Conservation (phyloP, 192 early-diverging fungal species). For the Linnemannia exigua region DNA sequence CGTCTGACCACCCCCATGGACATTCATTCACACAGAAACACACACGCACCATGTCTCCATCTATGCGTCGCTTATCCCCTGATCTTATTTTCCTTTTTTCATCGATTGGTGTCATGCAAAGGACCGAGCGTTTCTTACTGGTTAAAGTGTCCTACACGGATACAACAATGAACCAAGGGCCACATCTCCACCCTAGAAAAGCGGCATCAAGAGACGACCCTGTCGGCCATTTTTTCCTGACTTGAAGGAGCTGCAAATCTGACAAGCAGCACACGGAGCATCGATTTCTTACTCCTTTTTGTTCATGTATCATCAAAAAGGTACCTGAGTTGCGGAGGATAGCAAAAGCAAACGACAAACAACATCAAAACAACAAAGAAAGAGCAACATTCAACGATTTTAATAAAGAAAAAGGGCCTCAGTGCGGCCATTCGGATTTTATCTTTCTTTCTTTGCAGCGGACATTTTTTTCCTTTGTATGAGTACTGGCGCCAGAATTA, state of each 20-base stretch:
- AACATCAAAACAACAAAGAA: not conserved
- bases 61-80: too few species aligned
- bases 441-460: constrained; percentile 3
- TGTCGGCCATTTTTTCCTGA: constrained; percentile 1
- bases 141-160: not conserved
- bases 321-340: not conserved
- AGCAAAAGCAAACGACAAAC: not conserved
- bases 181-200: not conserved
- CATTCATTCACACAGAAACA: not conserved
- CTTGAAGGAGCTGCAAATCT: not conserved
- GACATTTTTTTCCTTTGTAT: not conserved
- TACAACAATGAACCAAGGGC: not conserved
- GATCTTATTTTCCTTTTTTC: too few species aligned
- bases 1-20: not conserved
- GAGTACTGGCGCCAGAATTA: not conserved
- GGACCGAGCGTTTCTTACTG: too few species aligned
- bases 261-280: not conserved
- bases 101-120: too few species aligned
- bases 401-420: not conserved
- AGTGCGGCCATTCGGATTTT: constrained; percentile 1
- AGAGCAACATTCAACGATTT: not conserved
- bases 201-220: not conserved
- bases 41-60: not conserved
- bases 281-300: not conserved
- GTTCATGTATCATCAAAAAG: not conserved